phyloP scores from a whole-genome alignment of 1,284 basidiomycete species.

The Leccinum subatratum region DNA sequence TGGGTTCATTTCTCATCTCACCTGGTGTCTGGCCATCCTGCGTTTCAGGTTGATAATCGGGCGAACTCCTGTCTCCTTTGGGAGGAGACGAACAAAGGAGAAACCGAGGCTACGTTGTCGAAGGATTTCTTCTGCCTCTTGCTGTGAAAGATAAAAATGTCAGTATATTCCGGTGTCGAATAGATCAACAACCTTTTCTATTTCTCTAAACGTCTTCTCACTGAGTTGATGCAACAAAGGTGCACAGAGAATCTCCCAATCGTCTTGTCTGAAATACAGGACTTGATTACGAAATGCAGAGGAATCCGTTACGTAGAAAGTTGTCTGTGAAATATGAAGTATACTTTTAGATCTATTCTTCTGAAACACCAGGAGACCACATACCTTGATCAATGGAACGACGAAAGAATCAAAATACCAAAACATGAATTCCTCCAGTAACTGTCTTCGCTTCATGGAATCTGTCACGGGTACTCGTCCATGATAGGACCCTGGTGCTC shows the following conservation, averaged over 20 bases:
- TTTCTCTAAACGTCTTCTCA: conserved; percentile 59
- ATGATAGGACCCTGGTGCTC: conserved; percentile 36
- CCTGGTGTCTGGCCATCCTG: conserved; percentile 40
- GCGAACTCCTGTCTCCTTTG: conserved; percentile 91
- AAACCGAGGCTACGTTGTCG: conserved; percentile 71
- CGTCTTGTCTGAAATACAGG: conserved; percentile 91
- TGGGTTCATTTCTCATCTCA: conserved; percentile 2
- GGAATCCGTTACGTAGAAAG: conserved; percentile 93
- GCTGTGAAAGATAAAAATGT: conserved; percentile 39
- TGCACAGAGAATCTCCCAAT: conserved; percentile 80
- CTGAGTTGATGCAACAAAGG: conserved; percentile 77
- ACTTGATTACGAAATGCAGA: conserved; percentile 82
- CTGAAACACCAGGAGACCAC: neutral
- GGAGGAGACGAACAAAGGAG: conserved; percentile 84
- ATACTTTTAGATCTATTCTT: neutral
- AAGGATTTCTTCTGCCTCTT: conserved; percentile 60
- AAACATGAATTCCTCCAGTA: conserved; percentile 81
- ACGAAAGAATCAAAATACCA: conserved; percentile 93
- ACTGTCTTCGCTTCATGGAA: conserved; percentile 64
- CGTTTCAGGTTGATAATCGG: conserved; percentile 91
- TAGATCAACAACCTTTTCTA: conserved; percentile 47
- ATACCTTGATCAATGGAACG: conserved; percentile 74
- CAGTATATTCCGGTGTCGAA: too few species aligned
- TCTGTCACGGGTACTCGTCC: conserved; percentile 61
- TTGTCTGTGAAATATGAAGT: conserved; percentile 54